These are phyloP conservation scores for Silene coronaria DNA, from an alignment of 179 eudicot species.

Conservation along the genomic window DNA sequence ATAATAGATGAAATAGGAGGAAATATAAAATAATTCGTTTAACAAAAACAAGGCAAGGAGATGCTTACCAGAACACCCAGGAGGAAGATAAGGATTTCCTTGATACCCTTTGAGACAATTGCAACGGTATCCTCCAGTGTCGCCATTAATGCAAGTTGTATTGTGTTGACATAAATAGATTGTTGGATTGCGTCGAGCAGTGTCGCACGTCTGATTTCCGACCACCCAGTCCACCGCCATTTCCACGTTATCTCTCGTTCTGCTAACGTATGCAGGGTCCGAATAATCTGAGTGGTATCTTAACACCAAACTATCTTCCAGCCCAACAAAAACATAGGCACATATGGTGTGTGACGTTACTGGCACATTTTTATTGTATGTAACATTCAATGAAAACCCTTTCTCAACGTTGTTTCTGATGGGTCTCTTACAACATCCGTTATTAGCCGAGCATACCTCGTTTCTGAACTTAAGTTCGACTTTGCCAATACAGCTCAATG, in stretches of 20 bases:
- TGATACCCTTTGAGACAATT: constrained; percentile 32
- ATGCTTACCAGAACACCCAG: constrained; percentile 38
- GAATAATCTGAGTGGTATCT: constrained; percentile 9
- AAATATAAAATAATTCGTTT: too few relatives aligned
- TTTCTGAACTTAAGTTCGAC: not conserved
- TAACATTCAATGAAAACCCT: constrained; percentile 6
- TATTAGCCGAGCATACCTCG: not conserved
- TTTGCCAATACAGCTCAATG: constrained; percentile 5
- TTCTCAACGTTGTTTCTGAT: not conserved
- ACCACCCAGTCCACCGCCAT: constrained; percentile 43
- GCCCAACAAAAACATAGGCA: constrained; percentile 22
- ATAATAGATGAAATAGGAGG: too few relatives aligned
- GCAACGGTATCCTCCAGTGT: constrained; percentile 38
- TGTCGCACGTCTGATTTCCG: constrained; percentile 24
- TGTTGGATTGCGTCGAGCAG: constrained; percentile 17
- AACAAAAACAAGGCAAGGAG: too few relatives aligned
- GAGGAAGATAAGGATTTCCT: constrained; percentile 43
- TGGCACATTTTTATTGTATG: not conserved
- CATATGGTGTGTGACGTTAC: not conserved
- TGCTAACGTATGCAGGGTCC: not conserved
- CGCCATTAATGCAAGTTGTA: constrained; percentile 24
- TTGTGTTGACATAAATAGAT: constrained; percentile 30
- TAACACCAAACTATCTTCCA: constrained; percentile 24
- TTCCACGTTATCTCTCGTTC: constrained; percentile 13
- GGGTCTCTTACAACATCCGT: constrained; percentile 7